These are phyloP conservation scores for Thozetella sp. DNA, from an alignment of 495 filamentous ascomycete genomes.

Conservation along the genomic window DNA sequence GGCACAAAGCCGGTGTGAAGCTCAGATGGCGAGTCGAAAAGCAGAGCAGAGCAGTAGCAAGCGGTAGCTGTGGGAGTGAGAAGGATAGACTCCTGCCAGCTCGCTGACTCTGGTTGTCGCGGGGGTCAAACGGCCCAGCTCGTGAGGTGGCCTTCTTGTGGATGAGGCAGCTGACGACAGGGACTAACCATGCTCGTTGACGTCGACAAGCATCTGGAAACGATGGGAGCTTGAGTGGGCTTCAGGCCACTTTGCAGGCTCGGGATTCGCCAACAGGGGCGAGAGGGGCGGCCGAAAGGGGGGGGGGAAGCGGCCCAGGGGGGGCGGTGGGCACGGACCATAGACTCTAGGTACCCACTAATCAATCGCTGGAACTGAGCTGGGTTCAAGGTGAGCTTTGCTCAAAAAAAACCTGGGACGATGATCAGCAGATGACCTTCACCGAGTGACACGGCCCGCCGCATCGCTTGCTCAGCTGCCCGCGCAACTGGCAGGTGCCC, in stretches of 20 bases:
- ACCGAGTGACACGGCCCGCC: background rate
- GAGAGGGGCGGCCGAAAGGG: too few species aligned
- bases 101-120: background rate
- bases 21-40: constrained; percentile 23
- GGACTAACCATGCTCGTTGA: background rate
- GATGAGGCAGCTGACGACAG: constrained; percentile 1
- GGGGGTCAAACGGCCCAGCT: background rate
- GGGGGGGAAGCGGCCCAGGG: too few species aligned
- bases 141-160: background rate
- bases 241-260: background rate
- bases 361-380: too few species aligned
- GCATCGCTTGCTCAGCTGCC: background rate
- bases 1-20: too few species aligned
- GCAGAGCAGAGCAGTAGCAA: constrained; percentile 19
- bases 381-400: too few species aligned
- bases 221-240: background rate
- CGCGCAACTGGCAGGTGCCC: background rate
- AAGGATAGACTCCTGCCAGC: constrained; percentile 12
- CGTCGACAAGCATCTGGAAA: background rate
- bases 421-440: background rate
- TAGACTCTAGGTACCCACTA: background rate
- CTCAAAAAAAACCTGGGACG: background rate
- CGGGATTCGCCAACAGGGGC: background rate
- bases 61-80: constrained; percentile 24
- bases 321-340: background rate